phyloP scores from a whole-genome alignment of 2,329 filamentous ascomycete species.

The Colletotrichum sp. region DNA sequence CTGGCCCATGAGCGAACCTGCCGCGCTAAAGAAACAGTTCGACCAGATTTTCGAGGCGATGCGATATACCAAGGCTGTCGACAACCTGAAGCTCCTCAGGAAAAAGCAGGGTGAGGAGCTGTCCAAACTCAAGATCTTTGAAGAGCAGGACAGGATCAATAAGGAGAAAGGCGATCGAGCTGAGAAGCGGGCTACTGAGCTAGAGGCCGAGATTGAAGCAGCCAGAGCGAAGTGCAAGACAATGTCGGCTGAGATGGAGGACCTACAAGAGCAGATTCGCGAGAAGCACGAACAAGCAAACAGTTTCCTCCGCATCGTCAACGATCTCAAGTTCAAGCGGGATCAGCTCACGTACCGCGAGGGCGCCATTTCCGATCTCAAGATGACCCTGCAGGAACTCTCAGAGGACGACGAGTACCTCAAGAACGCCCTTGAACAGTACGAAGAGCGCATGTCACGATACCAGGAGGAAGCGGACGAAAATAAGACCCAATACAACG shows the following conservation, averaged over 20 bases:
- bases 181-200: conserved; percentile 66
- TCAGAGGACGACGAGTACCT: conserved; percentile 80
- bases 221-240: conserved; percentile 63
- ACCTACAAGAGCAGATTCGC: conserved; percentile 61
- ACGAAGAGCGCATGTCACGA: conserved; percentile 74
- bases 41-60: conserved; percentile 97
- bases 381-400: conserved; percentile 76
- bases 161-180: conserved; percentile 83
- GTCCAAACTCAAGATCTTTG: conserved; percentile 72
- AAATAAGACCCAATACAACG: conserved; percentile 68
- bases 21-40: conserved; percentile 87
- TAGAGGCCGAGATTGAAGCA: conserved; percentile 70
- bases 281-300: conserved; percentile 77
- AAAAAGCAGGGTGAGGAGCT: conserved; percentile 85
- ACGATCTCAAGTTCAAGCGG: conserved; percentile 76
- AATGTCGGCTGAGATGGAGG: conserved; percentile 65
- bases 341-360: conserved; percentile 75
- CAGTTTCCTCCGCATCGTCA: conserved; percentile 76
- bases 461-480: conserved; percentile 68
- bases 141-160: conserved; percentile 79
- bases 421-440: conserved; percentile 73
- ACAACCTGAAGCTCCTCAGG: conserved; percentile 85
- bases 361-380: conserved; percentile 73
- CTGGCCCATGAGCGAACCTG: conserved; percentile 93
- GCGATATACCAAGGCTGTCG: conserved; percentile 97